Percentiles rank a stretch among this genome's conserved stretches.
phyloP scores from a whole-genome alignment of 2,329 filamentous ascomycete genomes.

The Cercospora citrullina region DNA sequence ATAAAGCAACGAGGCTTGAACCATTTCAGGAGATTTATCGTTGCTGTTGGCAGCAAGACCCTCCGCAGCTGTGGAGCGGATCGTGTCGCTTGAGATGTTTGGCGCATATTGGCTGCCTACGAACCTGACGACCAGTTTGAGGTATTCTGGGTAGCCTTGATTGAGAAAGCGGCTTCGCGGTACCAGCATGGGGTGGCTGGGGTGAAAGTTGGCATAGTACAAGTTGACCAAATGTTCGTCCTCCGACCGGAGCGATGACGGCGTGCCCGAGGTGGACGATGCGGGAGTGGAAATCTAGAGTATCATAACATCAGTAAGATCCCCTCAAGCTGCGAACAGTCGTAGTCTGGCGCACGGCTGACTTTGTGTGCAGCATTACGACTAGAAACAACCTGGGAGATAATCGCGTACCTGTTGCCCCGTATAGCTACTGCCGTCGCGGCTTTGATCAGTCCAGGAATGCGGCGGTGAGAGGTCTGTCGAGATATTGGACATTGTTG shows the following conservation, averaged over 20 bases:
- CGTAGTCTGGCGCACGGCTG: not conserved
- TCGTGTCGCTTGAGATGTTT: slow-evolving; percentile 38
- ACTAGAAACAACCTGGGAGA: not conserved
- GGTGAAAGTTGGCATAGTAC: slow-evolving; percentile 58
- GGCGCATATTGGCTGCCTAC: slow-evolving; percentile 56
- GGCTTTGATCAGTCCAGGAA: slow-evolving; percentile 12
- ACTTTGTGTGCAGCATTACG: not conserved
- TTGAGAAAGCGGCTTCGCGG: slow-evolving; percentile 47
- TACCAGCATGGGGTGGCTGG: slow-evolving; percentile 58
- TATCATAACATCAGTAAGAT: not conserved
- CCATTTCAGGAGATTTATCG: slow-evolving; percentile 51
- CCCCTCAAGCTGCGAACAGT: not conserved
- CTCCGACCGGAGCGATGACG: slow-evolving; percentile 35
- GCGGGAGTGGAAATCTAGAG: slow-evolving; percentile 12
- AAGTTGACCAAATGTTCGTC: slow-evolving; percentile 51
- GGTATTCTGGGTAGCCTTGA: slow-evolving; percentile 47
- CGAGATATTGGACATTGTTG: not conserved
- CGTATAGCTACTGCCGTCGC: slow-evolving; percentile 7
- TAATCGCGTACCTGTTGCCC: not conserved
- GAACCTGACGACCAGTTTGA: slow-evolving; percentile 58
- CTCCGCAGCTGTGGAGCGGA: slow-evolving; percentile 53
- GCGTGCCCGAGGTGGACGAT: slow-evolving; percentile 43
- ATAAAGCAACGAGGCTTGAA: slow-evolving; percentile 76
- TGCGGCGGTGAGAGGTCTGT: slow-evolving; percentile 8
- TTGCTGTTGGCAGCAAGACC: slow-evolving; percentile 42